Conservation (phyloP, 306 rosid species). For the Prunus armeniaca region DNA sequence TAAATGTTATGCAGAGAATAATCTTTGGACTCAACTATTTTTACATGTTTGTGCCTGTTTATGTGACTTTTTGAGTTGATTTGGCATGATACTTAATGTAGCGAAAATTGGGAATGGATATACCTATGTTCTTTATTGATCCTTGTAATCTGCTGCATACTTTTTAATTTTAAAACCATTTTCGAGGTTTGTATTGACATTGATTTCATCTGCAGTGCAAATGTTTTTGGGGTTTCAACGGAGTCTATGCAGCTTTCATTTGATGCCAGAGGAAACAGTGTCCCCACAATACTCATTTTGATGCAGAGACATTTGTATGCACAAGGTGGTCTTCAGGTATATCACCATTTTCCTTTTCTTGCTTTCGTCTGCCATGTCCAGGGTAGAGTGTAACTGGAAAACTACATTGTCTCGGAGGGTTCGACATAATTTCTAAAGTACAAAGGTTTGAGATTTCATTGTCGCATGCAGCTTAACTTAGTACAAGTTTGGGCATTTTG, state of each 20-base stretch:
- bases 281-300: slow-evolving; percentile 81
- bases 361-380: slow-evolving; percentile 4
- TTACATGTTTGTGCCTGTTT: background rate
- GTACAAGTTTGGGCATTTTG: background rate
- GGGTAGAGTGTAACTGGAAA: slow-evolving; percentile 11
- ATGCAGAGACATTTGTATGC: slow-evolving; percentile 89
- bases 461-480: background rate
- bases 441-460: background rate
- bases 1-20: background rate
- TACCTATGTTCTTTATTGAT: background rate
- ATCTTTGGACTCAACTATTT: background rate
- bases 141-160: background rate
- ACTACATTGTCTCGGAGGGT: background rate
- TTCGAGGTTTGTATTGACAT: slow-evolving; percentile 24
- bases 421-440: background rate
- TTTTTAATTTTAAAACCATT: background rate
- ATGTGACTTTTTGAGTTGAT: slow-evolving; percentile 1
- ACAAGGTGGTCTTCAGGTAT: slow-evolving; percentile 90
- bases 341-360: slow-evolving; percentile 17
- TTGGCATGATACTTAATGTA: background rate
- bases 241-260: slow-evolving; percentile 99
- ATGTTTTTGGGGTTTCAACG: slow-evolving; percentile 94
- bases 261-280: slow-evolving; percentile 96
- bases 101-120: background rate
- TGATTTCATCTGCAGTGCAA: slow-evolving; percentile 57